Conservation (phyloP, 371 early-diverging fungal genomes). For the Mucor ambiguus region DNA sequence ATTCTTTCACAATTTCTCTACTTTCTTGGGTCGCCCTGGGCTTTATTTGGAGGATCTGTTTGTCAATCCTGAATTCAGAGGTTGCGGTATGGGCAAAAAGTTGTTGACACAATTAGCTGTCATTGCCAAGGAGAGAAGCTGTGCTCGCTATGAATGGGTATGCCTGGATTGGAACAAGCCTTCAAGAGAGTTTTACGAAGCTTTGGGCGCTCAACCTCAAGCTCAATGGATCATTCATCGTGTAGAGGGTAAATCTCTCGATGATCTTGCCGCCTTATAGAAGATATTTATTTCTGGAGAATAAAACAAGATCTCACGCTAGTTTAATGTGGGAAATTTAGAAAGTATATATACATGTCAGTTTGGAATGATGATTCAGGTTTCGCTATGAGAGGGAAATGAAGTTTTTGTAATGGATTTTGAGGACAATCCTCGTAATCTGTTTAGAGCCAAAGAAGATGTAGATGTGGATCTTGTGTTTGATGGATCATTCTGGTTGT, state of each 20-base stretch:
- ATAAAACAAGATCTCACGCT: not conserved
- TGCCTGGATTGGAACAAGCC: slow-evolving; percentile 24
- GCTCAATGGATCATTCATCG: slow-evolving; percentile 74
- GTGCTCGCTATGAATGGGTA: slow-evolving; percentile 80
- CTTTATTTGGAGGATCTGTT: slow-evolving; percentile 86
- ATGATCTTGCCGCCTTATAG: slow-evolving; percentile 53
- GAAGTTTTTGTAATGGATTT: not conserved
- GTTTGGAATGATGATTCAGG: not conserved
- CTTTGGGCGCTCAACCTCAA: slow-evolving; percentile 63
- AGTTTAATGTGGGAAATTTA: slow-evolving; percentile 1
- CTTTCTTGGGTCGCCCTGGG: slow-evolving; percentile 75
- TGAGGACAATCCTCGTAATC: slow-evolving; percentile 21
- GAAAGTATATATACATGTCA: not conserved
- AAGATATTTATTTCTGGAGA: not conserved
- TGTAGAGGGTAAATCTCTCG: slow-evolving; percentile 60
- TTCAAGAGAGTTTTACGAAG: slow-evolving; percentile 54
- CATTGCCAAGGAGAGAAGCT: slow-evolving; percentile 64
- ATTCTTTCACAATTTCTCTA: slow-evolving; percentile 84
- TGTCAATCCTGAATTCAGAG: slow-evolving; percentile 69
- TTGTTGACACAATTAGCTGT: slow-evolving; percentile 71
- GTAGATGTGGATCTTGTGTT: not conserved
- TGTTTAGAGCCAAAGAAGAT: slow-evolving; percentile 19
- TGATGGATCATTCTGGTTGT: not conserved
- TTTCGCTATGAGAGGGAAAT: not conserved
- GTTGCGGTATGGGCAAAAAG: slow-evolving; percentile 70